Conservation (phyloP, 2,329 filamentous ascomycete genomes). For the Claviceps capensis region DNA sequence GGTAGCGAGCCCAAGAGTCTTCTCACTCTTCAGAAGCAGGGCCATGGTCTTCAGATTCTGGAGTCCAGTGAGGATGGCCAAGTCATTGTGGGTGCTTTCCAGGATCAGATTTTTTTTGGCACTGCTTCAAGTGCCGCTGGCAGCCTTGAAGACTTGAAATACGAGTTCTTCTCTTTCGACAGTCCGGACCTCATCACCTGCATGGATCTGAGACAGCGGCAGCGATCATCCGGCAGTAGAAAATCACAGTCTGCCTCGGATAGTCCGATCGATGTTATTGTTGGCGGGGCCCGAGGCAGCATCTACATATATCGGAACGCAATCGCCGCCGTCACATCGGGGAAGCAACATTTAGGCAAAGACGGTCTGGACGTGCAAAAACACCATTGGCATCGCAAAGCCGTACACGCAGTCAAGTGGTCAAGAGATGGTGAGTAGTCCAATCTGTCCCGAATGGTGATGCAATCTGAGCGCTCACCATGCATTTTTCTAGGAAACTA, state of each 20-base stretch:
- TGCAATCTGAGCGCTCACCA: slow-evolving; percentile 15
- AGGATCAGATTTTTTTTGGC: slow-evolving; percentile 24
- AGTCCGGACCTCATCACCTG: slow-evolving; percentile 51
- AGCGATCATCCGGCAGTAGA: slow-evolving; percentile 11
- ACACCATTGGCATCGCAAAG: slow-evolving; percentile 82
- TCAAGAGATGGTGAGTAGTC: slow-evolving; percentile 61
- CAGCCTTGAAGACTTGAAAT: slow-evolving; percentile 22
- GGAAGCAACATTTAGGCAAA: slow-evolving; percentile 24
- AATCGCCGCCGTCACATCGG: slow-evolving; percentile 39
- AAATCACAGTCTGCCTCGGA: slow-evolving; percentile 15
- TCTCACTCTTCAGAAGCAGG: slow-evolving; percentile 22
- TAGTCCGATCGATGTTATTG: slow-evolving; percentile 52
- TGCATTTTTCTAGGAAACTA: slow-evolving; percentile 56
- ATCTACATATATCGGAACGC: slow-evolving; percentile 76
- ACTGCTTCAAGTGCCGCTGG: slow-evolving; percentile 11
- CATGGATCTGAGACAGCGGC: slow-evolving; percentile 44
- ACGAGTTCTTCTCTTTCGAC: slow-evolving; percentile 45
- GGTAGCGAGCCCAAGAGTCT: slow-evolving; percentile 21
- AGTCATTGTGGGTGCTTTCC: slow-evolving; percentile 33
- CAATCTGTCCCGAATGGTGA: background rate
- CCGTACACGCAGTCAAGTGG: slow-evolving; percentile 79
- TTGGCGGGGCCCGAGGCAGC: slow-evolving; percentile 64
- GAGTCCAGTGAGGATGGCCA: slow-evolving; percentile 39
- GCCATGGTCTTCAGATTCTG: slow-evolving; percentile 27
- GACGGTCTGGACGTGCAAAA: slow-evolving; percentile 46